A percentile compares a stretch with the other conserved stretches of the same genome.
Evolutionary conservation across 352 stramenopile species (phyloP).

Genomic region (Aphanomyces stellatus): DNA sequence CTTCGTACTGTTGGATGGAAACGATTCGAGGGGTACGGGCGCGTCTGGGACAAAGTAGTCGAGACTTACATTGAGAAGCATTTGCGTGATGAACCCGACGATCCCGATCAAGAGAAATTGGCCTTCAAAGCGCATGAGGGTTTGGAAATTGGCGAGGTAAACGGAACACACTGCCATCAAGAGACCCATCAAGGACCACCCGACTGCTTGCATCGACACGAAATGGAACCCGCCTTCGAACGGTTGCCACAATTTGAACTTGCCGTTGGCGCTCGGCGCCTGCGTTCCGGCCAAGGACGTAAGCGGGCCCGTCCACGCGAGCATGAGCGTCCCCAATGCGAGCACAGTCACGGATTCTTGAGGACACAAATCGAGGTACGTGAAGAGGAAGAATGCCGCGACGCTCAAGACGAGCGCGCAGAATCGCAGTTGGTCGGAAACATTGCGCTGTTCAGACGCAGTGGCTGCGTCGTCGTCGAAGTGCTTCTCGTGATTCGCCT

Average conservation of each 20-base stretch:
- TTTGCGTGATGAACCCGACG: slow-evolving; percentile 41
- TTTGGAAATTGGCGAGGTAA: slow-evolving; percentile 33
- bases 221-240: slow-evolving; percentile 49
- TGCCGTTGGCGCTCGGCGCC: slow-evolving; percentile 19
- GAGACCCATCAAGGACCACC: slow-evolving; percentile 43
- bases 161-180: slow-evolving; percentile 35
- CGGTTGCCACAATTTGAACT: slow-evolving; percentile 52
- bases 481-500: background rate
- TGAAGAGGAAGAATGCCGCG: slow-evolving; percentile 50
- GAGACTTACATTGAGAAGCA: slow-evolving; percentile 51
- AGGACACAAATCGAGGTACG: slow-evolving; percentile 40
- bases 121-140: slow-evolving; percentile 33
- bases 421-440: slow-evolving; percentile 45
- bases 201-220: slow-evolving; percentile 55
- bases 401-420: slow-evolving; percentile 44
- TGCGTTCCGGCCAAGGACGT: slow-evolving; percentile 41
- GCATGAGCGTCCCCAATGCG: slow-evolving; percentile 37
- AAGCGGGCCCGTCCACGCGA: slow-evolving; percentile 48
- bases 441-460: background rate
- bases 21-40: background rate
- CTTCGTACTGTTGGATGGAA: slow-evolving; percentile 27
- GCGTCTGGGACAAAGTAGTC: slow-evolving; percentile 16
- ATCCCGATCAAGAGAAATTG: slow-evolving; percentile 48
- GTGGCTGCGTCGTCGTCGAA: background rate
- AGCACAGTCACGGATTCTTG: slow-evolving; percentile 32